These are phyloP conservation scores for Saccharomycopsis selenospora DNA, from an alignment of 805 yeast genomes.

Conservation along the genomic window DNA sequence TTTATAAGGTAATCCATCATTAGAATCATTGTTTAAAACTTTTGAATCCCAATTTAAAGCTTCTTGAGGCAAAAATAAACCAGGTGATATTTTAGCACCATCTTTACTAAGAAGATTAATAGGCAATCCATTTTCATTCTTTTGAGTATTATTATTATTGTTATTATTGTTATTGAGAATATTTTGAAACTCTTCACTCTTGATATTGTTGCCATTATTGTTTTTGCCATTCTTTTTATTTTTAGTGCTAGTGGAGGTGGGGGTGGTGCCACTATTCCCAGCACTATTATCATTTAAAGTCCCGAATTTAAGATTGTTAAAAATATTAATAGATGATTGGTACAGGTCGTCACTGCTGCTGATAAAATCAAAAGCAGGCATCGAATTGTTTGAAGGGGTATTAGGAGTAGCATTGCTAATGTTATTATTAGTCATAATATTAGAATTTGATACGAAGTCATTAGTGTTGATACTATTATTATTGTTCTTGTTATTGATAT, in stretches of 20 bases:
- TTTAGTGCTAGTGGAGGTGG: neutral
- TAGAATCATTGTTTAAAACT: neutral
- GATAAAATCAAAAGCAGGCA: neutral
- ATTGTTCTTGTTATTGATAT: too few species aligned
- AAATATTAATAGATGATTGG: too few species aligned
- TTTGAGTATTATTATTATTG: neutral
- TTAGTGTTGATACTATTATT: too few species aligned
- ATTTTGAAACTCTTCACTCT: neutral
- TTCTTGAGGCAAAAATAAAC: conserved; percentile 17
- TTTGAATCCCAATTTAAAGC: conserved; percentile 16
- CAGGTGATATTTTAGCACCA: conserved; percentile 4
- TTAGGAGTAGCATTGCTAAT: neutral
- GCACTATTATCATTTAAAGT: neutral
- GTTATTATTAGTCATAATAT: neutral
- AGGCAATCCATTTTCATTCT: neutral
- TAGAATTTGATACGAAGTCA: neutral
- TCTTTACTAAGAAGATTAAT: neutral
- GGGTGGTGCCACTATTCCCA: neutral
- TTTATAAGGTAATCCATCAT: conserved; percentile 34
- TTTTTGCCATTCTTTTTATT: neutral
- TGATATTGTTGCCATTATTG: neutral
- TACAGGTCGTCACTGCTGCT: too few species aligned
- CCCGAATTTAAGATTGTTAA: neutral
- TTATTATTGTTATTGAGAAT: neutral
- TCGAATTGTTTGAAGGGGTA: neutral